Conservation (phyloP, 1,139 yeast species). For the Blastobotrys serpentis region DNA sequence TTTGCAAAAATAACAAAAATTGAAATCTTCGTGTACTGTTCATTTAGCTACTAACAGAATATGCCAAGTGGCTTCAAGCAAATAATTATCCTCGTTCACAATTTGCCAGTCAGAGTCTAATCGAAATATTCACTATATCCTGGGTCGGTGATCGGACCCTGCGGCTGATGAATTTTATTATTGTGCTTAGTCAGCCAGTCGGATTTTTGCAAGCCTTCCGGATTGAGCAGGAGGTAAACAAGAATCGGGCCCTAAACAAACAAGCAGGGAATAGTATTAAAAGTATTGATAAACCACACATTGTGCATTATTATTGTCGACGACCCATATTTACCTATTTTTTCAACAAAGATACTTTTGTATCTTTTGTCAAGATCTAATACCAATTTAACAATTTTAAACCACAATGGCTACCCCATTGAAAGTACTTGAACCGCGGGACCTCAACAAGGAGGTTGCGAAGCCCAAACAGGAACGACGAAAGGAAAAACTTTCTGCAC, state of each 20-base stretch:
- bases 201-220: slow-evolving; percentile 1
- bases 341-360: background rate
- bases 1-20: too few relatives aligned
- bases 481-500: slow-evolving; percentile 80
- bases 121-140: too few relatives aligned
- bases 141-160: too few relatives aligned
- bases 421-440: slow-evolving; percentile 22
- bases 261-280: slow-evolving; percentile 4
- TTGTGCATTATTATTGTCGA: background rate
- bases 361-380: background rate
- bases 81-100: too few relatives aligned
- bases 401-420: slow-evolving; percentile 15
- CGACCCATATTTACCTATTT: slow-evolving; percentile 10
- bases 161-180: too few relatives aligned
- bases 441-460: slow-evolving; percentile 18
- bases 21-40: too few relatives aligned
- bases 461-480: slow-evolving; percentile 10
- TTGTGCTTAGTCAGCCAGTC: background rate
- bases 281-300: slow-evolving; percentile 15
- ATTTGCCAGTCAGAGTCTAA: too few relatives aligned
- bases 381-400: background rate
- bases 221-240: slow-evolving; percentile 14
- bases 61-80: too few relatives aligned
- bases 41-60: too few relatives aligned
- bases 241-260: slow-evolving; percentile 4